A percentile compares a stretch with the other conserved stretches of the same genome.
Evolutionary conservation across 371 early-diverging fungal species (phyloP).

Genomic region (Mucor indicus): DNA sequence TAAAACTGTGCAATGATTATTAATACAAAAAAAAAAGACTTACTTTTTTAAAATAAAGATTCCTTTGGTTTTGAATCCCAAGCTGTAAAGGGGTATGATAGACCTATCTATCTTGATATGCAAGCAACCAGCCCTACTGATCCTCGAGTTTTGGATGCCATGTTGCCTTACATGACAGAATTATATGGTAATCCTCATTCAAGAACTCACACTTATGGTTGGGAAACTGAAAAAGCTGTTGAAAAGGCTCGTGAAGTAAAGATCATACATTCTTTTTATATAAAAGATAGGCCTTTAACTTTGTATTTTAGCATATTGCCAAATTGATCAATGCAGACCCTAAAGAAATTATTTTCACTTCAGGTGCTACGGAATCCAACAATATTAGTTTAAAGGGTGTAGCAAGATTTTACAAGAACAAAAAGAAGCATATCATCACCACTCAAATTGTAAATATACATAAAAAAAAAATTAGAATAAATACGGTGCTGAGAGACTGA

Average conservation of each 20-base stretch:
- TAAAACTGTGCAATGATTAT: conserved; percentile 3
- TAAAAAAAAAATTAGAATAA: background rate
- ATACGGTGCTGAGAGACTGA: background rate
- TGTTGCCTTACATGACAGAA: conserved; percentile 96
- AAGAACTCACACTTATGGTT: conserved; percentile 97
- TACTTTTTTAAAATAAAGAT: conserved; percentile 36
- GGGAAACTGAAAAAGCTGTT: conserved; percentile 97
- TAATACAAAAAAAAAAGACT: no score
- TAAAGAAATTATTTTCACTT: conserved; percentile 98
- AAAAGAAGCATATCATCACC: conserved; percentile 98
- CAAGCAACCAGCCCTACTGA: conserved; percentile 99
- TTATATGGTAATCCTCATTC: conserved; percentile 99
- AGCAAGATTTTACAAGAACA: conserved; percentile 92
- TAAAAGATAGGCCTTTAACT: background rate
- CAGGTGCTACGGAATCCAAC: conserved; percentile 99
- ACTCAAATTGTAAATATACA: conserved; percentile 76
- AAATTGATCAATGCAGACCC: conserved; percentile 93
- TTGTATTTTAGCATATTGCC: conserved; percentile 75
- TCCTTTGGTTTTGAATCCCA: conserved; percentile 57
- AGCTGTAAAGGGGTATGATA: conserved; percentile 28
- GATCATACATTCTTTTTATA: no score
- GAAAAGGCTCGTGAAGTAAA: conserved; percentile 86
- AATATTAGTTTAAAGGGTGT: conserved; percentile 98
- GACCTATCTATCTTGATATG: conserved; percentile 93
- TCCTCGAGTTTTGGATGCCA: conserved; percentile 96